Evolutionary conservation across 345 rosid species (phyloP).

Genomic region (Populus pruinosa): DNA sequence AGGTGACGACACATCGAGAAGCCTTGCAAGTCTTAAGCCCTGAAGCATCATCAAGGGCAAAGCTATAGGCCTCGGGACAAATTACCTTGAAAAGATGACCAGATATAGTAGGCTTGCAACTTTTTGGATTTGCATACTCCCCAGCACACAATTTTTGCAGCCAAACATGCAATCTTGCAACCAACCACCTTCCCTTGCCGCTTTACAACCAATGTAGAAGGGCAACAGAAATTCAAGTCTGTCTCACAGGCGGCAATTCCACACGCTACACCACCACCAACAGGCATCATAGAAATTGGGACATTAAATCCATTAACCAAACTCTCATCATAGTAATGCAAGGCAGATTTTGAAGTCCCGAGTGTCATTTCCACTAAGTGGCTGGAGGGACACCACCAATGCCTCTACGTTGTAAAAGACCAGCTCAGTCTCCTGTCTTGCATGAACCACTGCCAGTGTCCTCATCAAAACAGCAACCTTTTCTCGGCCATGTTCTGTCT

Average conservation of each 20-base stretch:
- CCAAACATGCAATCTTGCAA: conserved; percentile 54
- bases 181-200: conserved; percentile 41
- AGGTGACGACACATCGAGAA: conserved; percentile 43
- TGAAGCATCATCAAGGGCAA: conserved; percentile 46
- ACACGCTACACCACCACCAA: conserved; percentile 37
- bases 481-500: conserved; percentile 51
- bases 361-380: conserved; percentile 48
- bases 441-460: conserved; percentile 33
- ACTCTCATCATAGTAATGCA: conserved; percentile 56
- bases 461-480: conserved; percentile 44
- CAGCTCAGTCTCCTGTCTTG: conserved; percentile 47
- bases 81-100: conserved; percentile 45
- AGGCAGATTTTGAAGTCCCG: conserved; percentile 35
- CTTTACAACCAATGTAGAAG: conserved; percentile 31
- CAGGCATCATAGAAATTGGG: conserved; percentile 41
- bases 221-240: conserved; percentile 44
- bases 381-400: conserved; percentile 45
- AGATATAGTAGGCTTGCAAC: conserved; percentile 40
- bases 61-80: conserved; percentile 47
- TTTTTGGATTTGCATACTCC: conserved; percentile 32
- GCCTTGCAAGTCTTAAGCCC: conserved; percentile 47
- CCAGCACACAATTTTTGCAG: conserved; percentile 47
- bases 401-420: conserved; percentile 40
- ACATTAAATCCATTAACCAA: conserved; percentile 52
- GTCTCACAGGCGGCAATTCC: conserved; percentile 47